Conservation (phyloP, 306 rosid genomes). For the Quercus ilex region DNA sequence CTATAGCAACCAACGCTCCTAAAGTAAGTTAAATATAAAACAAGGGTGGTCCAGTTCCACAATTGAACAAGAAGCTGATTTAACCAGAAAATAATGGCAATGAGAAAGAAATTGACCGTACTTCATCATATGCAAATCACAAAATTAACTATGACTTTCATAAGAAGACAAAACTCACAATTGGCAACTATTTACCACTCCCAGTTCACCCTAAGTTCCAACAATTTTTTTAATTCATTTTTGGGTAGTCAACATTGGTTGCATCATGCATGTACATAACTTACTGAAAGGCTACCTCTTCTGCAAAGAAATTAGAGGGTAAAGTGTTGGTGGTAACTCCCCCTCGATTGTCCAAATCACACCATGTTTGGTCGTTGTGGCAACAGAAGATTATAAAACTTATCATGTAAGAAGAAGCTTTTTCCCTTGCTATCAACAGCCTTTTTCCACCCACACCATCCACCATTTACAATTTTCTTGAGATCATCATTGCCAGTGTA, state of each 20-base stretch:
- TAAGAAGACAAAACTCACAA: not conserved
- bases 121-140: not conserved
- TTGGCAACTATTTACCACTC: not conserved
- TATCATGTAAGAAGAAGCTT: conserved; percentile 81
- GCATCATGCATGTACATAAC: not conserved
- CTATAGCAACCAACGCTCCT: not conserved
- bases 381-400: conserved; percentile 85
- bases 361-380: conserved; percentile 99
- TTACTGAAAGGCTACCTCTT: not conserved
- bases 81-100: no score
- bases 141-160: not conserved
- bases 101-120: no score
- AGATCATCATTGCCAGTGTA: conserved; percentile 78
- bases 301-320: not conserved
- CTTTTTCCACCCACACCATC: conserved; percentile 99
- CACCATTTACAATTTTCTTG: conserved; percentile 76
- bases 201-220: not conserved
- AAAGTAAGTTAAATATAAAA: not conserved
- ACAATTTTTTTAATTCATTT: not conserved
- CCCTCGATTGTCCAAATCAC: conserved; percentile 19
- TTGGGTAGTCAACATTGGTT: not conserved
- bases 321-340: not conserved
- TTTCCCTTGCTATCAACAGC: conserved; percentile 88
- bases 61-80: no score
- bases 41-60: not conserved